phyloP scores from a whole-genome alignment of 345 rosid genomes.

The Corchorus olitorius region DNA sequence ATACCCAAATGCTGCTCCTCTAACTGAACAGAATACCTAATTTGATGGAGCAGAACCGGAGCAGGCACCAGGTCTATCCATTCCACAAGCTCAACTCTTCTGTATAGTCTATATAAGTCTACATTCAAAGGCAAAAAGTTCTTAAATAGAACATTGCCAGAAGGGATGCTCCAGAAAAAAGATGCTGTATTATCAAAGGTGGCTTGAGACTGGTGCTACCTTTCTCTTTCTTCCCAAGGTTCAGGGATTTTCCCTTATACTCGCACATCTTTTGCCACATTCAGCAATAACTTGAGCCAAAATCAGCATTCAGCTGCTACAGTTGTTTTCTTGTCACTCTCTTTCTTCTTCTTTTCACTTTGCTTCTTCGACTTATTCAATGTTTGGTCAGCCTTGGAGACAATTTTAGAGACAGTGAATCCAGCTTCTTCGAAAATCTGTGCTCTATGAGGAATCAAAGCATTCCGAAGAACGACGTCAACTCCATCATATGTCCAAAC shows the following conservation, averaged over 20 bases:
- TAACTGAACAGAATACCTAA: not conserved
- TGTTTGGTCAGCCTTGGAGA: conserved; percentile 77
- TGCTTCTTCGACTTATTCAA: conserved; percentile 46
- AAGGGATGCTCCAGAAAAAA: not conserved
- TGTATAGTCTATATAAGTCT: not conserved
- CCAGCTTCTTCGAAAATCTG: conserved; percentile 75
- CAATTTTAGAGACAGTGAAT: conserved; percentile 83
- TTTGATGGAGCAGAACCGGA: not conserved
- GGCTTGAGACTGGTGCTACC: not conserved
- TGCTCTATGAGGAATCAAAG: conserved; percentile 71
- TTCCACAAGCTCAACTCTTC: not conserved
- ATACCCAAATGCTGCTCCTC: not conserved
- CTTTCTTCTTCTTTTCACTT: conserved; percentile 51
- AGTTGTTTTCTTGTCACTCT: conserved; percentile 22
- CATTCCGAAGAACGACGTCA: conserved; percentile 65
- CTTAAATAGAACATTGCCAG: not conserved
- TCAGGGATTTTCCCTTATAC: not conserved
- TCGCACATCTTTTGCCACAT: not conserved
- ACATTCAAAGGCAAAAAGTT: not conserved
- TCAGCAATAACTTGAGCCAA: not conserved
- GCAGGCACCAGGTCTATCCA: not conserved
- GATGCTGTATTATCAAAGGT: not conserved
- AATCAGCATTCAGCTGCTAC: conserved; percentile 24
- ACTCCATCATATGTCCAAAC: conserved; percentile 90
- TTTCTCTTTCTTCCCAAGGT: not conserved